These are phyloP conservation scores for Rhodocollybia butyracea DNA, from an alignment of 768 basidiomycete species.

Conservation along the genomic window DNA sequence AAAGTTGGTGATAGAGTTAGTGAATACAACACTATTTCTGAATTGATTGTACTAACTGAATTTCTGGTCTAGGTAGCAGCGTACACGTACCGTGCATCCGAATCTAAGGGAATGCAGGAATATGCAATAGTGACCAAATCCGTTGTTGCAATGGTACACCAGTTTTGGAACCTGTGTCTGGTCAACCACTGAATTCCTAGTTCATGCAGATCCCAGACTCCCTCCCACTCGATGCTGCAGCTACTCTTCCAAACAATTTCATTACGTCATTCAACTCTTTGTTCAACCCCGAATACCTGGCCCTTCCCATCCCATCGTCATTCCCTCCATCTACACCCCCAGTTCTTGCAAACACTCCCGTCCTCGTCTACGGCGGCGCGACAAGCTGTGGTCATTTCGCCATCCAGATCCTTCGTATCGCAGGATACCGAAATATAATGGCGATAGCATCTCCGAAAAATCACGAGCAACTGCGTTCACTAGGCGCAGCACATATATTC, in stretches of 20 bases:
- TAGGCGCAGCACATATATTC: too few species aligned
- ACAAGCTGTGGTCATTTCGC: constrained; percentile 36
- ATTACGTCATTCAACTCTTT: constrained; percentile 38
- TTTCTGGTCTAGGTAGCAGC: constrained; percentile 26
- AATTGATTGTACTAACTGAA: too few species aligned
- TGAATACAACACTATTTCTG: too few species aligned
- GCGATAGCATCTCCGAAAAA: too few species aligned
- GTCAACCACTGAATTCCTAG: too few species aligned
- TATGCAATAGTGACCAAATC: constrained; percentile 26
- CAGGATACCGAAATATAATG: constrained; percentile 40
- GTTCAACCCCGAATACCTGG: constrained; percentile 30
- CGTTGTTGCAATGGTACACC: constrained; percentile 38
- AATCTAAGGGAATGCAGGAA: constrained; percentile 33
- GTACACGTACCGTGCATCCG: constrained; percentile 22
- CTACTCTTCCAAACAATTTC: constrained; percentile 40
- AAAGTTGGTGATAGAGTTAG: too few species aligned
- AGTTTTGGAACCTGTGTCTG: too few species aligned
- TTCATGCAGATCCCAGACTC: constrained; percentile 38
- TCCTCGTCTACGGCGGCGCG: constrained; percentile 45
- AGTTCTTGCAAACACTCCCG: constrained; percentile 27
- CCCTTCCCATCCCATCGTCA: constrained; percentile 28
- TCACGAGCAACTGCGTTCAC: too few species aligned
- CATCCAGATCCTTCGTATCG: constrained; percentile 34
- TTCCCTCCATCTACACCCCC: constrained; percentile 28
- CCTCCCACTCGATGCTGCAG: constrained; percentile 34